Evolutionary conservation across 371 early-diverging fungal genomes (phyloP).

Genomic region (Mucor circinelloides): DNA sequence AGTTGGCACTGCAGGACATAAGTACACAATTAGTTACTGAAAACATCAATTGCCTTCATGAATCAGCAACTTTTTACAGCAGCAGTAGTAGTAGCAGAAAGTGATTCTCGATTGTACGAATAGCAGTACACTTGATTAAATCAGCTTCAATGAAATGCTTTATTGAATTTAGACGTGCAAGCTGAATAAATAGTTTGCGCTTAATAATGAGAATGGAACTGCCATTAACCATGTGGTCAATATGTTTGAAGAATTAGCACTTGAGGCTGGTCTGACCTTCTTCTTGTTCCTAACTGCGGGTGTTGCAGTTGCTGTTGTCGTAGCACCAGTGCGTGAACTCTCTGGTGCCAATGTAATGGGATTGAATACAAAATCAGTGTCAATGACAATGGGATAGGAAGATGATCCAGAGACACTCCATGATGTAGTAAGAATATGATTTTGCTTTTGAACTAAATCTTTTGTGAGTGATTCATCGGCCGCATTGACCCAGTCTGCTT

Average conservation of each 20-base stretch:
- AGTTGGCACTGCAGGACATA: too few species aligned
- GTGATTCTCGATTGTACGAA: too few species aligned
- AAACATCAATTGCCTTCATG: too few species aligned
- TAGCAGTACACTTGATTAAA: too few species aligned
- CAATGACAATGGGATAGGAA: neutral
- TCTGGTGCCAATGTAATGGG: conserved; percentile 42
- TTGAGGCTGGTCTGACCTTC: neutral
- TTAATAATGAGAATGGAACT: neutral
- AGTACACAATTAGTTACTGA: too few species aligned
- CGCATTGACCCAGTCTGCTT: neutral
- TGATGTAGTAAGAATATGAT: neutral
- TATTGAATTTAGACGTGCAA: too few species aligned
- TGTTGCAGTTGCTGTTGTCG: neutral
- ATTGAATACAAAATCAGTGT: conserved; percentile 25
- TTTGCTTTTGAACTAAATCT: neutral
- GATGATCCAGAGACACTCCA: neutral
- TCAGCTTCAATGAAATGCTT: too few species aligned
- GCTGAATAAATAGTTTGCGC: neutral
- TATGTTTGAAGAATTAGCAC: neutral
- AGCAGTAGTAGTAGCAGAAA: too few species aligned
- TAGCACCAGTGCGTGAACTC: conserved; percentile 8
- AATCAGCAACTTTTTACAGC: too few species aligned
- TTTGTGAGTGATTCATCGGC: neutral
- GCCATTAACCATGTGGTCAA: neutral
- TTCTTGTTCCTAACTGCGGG: neutral